A percentile compares a stretch with the other conserved stretches of the same genome.
These are phyloP conservation scores for Dovyalis caffra DNA, from an alignment of 345 rosid genomes.

Conservation along the genomic window DNA sequence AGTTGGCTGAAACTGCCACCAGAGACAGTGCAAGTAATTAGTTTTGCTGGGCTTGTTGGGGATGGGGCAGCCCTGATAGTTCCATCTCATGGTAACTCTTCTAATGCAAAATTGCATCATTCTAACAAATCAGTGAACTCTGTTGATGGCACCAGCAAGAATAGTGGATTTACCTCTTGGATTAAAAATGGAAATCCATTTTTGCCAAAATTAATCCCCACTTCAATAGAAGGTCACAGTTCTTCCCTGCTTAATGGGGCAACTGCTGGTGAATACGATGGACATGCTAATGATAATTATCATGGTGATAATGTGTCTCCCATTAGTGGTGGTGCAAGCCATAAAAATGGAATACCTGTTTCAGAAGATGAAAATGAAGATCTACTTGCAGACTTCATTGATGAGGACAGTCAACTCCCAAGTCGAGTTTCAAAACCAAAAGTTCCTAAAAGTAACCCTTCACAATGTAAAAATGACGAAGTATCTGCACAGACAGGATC, in stretches of 20 bases:
- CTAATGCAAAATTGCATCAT: constrained; percentile 45
- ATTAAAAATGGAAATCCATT: constrained; percentile 79
- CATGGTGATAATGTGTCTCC: constrained; percentile 43
- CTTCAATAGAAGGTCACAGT: constrained; percentile 45
- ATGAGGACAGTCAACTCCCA: constrained; percentile 98
- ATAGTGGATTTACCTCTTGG: constrained; percentile 82
- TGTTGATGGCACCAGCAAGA: constrained; percentile 40
- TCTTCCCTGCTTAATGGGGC: constrained; percentile 44
- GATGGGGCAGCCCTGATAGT: constrained; percentile 88
- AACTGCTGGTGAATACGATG: constrained; percentile 48
- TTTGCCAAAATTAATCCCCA: constrained; percentile 47
- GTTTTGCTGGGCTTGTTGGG: constrained; percentile 92
- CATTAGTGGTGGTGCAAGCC: constrained; percentile 32
- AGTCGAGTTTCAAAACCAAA: constrained; percentile 71
- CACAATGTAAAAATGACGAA: constrained; percentile 60
- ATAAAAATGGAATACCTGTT: constrained; percentile 51
- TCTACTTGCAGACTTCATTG: constrained; percentile 94
- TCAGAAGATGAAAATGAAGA: constrained; percentile 95
- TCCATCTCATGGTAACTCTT: constrained; percentile 46
- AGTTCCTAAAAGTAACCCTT: constrained; percentile 35
- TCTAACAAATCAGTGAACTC: constrained; percentile 45
- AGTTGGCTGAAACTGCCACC: constrained; percentile 76
- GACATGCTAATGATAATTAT: constrained; percentile 28
- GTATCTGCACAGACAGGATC: constrained; percentile 87
- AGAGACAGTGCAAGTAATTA: constrained; percentile 62